Base-by-base conservation (phyloP, 2,329 filamentous ascomycete genomes). In the Clonostachys sp. region DNA sequence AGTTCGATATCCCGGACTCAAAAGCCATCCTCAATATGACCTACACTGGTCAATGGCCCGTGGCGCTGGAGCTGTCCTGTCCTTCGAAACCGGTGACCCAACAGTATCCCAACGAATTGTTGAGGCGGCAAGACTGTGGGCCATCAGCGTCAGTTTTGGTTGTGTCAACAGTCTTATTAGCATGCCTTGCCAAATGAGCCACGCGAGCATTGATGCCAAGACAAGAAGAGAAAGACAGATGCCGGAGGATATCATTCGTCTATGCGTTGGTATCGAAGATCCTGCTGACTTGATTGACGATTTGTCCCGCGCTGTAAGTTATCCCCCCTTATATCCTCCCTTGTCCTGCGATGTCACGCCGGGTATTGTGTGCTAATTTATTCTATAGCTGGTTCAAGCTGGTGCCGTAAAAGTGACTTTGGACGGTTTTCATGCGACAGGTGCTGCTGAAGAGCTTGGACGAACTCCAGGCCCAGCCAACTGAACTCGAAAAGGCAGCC, bases 161-260 rank as follows among this genome's bases (percentile, higher is more conserved):
- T 97, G 94, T 65, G 94, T 99, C 55, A 99, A 99, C 73, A 95
- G 89, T 64, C 74, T 99, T 65, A 99, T 99, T 68, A 96, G 91
- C 72, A 96, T 99, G 92, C 92, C 94, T 9, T 99, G 94, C 72
- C 91, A 92, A 61, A 99, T 99, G 95, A 97, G 92, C 70, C 94
- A 99, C 69, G 94, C 94, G 38, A 96, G 90, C 63, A 99, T 99
- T 61, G 94, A 97, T 63, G 89, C 91, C 50, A 95, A 96, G 74
- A 97, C 91, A 45, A 78, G 94, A 56, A 77, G 83, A 58, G 91
- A 95, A 71, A 81, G 91, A 53, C 86, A 92, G 54, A 87, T 99
- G 84, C 94, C 94, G 12, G 94, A 99, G 70, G 94, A 99, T 65
- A 87, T 99, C 51, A 97, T 99, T 59, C 81, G 94, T 48, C 70